These are phyloP conservation scores for Penicillium steckii DNA, from an alignment of 495 filamentous ascomycete species.

Conservation along the genomic window DNA sequence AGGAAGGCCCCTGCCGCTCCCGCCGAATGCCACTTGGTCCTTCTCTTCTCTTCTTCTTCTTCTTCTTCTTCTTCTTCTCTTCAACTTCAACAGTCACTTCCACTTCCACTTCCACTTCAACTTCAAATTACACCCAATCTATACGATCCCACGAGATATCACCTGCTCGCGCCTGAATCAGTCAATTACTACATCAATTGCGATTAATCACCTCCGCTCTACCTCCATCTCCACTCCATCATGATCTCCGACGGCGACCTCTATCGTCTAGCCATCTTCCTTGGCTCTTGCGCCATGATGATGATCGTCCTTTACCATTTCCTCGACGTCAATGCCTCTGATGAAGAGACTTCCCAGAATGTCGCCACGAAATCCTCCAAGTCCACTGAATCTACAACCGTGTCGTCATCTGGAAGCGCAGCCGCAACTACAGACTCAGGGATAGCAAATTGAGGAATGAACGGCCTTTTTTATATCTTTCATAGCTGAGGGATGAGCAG, in stretches of 20 bases:
- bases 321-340: constrained; percentile 86
- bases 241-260: constrained; percentile 89
- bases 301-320: constrained; percentile 96
- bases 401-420: constrained; percentile 6
- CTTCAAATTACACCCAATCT: neutral
- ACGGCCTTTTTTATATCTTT: neutral
- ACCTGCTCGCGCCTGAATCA: neutral
- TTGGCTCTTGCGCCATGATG: constrained; percentile 88
- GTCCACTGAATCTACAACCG: constrained; percentile 16
- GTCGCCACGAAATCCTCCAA: constrained; percentile 20
- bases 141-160: neutral
- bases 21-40: neutral
- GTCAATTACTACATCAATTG: neutral
- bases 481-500: neutral
- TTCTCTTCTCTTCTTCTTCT: neutral
- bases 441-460: constrained; percentile 1
- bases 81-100: neutral
- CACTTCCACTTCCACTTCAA: neutral
- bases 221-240: constrained; percentile 20
- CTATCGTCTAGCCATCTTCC: constrained; percentile 85
- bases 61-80: neutral
- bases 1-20: constrained; percentile 3
- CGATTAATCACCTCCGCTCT: neutral
- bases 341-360: constrained; percentile 35
- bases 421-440: neutral